Percentiles rank a stretch among this genome's conserved stretches.
Conservation (phyloP, 306 rosid species). For the Hippophae tibetana region DNA sequence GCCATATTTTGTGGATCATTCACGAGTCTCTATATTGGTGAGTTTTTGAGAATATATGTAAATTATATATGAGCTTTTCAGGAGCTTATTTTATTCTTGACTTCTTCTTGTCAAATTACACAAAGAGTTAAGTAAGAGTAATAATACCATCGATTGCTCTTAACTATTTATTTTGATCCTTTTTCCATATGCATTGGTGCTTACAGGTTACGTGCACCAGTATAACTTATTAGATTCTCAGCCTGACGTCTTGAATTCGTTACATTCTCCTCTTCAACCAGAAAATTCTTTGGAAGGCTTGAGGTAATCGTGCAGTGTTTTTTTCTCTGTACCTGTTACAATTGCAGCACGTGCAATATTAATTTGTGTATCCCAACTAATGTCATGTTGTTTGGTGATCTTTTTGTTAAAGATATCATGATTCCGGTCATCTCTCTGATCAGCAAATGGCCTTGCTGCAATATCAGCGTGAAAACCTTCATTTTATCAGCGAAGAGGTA, state of each 20-base stretch:
- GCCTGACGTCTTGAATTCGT: slow-evolving; percentile 91
- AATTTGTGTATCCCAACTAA: not conserved
- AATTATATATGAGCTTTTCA: not conserved
- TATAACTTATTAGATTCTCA: slow-evolving; percentile 92
- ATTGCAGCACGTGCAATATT: not conserved
- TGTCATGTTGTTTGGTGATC: not conserved
- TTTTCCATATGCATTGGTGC: slow-evolving; percentile 16
- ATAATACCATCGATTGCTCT: slow-evolving; percentile 4
- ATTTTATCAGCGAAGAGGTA: slow-evolving; percentile 98
- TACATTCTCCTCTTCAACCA: slow-evolving; percentile 95
- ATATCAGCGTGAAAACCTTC: slow-evolving; percentile 97
- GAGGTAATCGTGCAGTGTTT: slow-evolving; percentile 42
- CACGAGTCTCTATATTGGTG: slow-evolving; percentile 75
- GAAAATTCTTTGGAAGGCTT: slow-evolving; percentile 93
- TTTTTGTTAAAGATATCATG: slow-evolving; percentile 53
- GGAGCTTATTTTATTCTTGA: not conserved
- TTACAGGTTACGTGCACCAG: slow-evolving; percentile 76
- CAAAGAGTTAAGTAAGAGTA: not conserved
- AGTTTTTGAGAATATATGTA: slow-evolving; percentile 13
- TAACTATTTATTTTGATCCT: slow-evolving; percentile 11
- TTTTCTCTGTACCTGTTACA: not conserved
- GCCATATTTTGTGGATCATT: slow-evolving; percentile 79
- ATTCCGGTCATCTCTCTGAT: slow-evolving; percentile 86
- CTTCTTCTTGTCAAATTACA: not conserved
- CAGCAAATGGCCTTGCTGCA: slow-evolving; percentile 99